Base-by-base conservation (phyloP, 192 early-diverging fungal genomes). In the Bifiguratus adelaidae region DNA sequence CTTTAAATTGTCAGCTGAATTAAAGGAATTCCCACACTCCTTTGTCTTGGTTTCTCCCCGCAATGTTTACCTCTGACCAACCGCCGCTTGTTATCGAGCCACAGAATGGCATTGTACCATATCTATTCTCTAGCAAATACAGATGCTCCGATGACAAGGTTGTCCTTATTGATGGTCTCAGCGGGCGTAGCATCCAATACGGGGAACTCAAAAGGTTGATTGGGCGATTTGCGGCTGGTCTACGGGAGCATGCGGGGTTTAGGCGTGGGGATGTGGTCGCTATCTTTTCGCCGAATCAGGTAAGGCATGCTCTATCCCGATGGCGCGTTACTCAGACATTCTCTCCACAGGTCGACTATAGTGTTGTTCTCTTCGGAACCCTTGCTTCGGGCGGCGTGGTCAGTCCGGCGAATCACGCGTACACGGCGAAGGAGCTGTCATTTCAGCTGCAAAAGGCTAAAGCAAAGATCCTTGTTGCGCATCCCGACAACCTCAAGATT, bases 361-460 rank as follows among this genome's bases (percentile, higher is more conserved):
- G 41, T 26, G 46, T 65, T 5, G 45, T 51, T 22, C 18, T 64
- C n/a, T 27, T 65, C 16, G 66, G 66, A n/a, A 4, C 62, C 3
- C 26, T 68, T 18, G 61, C 62, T 27, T 53, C 62, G 24, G 62
- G 89, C 5, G 82, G 79, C 9, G 62, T 81, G 2, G 60, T 83
- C 20, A 80, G 86, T 3, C 71, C 83, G 11, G 83, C 78, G 19
- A 97, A 93, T 55, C 87, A 91, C 9, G 65, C 65, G 13, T 93
- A 95, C 64, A 89, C 71, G 1, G 61, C 59, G 9, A 61, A 71
- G 29, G 93, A 97, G 51, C 53, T 93, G 12, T 68, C 76, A 0
- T 73, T 77, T 56, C 89, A 93, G 48, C 63, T 97, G 23, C 42
- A 65, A 15, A 74, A 84, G 29, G 73, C 83, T 3, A 55, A 69